Conservation (phyloP, 2,329 filamentous ascomycete genomes). For the Fusarium buharicum region DNA sequence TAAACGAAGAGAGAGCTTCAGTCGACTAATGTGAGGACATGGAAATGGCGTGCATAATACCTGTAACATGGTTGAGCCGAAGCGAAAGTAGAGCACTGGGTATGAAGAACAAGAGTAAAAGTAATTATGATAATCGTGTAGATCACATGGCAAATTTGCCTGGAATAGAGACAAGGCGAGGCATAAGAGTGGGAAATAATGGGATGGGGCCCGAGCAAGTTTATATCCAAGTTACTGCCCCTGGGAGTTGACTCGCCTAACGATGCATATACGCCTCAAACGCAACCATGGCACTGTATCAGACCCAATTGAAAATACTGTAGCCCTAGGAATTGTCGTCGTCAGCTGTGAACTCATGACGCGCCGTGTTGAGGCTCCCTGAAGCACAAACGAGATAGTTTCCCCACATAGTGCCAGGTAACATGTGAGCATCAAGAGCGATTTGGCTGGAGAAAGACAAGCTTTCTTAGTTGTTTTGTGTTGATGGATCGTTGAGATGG, state of each 20-base stretch:
- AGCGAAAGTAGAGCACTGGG: not conserved
- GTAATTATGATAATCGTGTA: slow-evolving; percentile 10
- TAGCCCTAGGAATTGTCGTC: slow-evolving; percentile 2
- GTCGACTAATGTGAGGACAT: no score
- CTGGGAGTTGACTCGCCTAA: not conserved
- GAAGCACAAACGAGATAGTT: not conserved
- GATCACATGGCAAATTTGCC: not conserved
- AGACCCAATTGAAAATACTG: slow-evolving; percentile 2
- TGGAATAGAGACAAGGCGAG: not conserved
- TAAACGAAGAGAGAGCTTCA: no score
- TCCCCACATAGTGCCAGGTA: slow-evolving; percentile 1
- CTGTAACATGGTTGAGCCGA: not conserved
- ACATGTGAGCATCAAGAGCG: slow-evolving; percentile 6
- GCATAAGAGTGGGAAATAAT: not conserved
- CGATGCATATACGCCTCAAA: not conserved
- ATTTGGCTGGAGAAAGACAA: not conserved
- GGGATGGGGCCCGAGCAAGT: not conserved
- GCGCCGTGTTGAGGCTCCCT: slow-evolving; percentile 2
- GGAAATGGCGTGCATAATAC: not conserved
- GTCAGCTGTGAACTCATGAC: slow-evolving; percentile 28
- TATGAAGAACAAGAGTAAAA: not conserved
- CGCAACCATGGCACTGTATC: slow-evolving; percentile 6
- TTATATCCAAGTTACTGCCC: slow-evolving; percentile 1
- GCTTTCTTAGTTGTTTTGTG: slow-evolving; percentile 22
- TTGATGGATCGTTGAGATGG: slow-evolving; percentile 14